Evolutionary conservation across 352 stramenopile species (phyloP).

Genomic region (Phytophthora colocasiae): DNA sequence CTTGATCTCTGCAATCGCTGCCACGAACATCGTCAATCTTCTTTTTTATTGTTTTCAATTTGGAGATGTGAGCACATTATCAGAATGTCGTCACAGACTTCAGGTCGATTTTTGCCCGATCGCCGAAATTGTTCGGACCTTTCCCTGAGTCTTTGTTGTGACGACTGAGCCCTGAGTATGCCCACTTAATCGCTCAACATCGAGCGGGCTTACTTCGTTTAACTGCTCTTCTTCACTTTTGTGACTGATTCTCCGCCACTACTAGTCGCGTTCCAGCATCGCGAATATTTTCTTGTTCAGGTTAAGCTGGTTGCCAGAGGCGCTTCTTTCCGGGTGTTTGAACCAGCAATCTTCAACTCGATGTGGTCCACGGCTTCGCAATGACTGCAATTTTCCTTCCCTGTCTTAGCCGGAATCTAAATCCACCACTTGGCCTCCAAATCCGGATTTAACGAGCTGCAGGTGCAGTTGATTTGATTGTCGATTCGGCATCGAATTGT

Average conservation of each 20-base stretch:
- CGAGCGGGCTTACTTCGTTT: background rate
- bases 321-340: background rate
- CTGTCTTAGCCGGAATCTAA: background rate
- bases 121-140: too few relatives aligned
- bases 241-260: background rate
- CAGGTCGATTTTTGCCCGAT: background rate
- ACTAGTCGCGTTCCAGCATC: background rate
- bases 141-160: too few relatives aligned
- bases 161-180: too few relatives aligned
- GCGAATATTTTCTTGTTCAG: background rate
- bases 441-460: background rate
- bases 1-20: background rate
- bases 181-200: background rate
- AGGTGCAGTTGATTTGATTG: background rate
- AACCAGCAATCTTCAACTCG: conserved; percentile 1
- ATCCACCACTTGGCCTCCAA: background rate
- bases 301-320: background rate
- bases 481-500: background rate
- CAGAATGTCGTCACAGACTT: too few relatives aligned
- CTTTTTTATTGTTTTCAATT: background rate
- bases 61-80: too few relatives aligned
- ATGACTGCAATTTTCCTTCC: background rate
- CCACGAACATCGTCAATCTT: background rate
- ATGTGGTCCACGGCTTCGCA: background rate
- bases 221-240: background rate